These are phyloP conservation scores for Sporothrix sp. DNA, from an alignment of 2,329 filamentous ascomycete species.

Conservation along the genomic window DNA sequence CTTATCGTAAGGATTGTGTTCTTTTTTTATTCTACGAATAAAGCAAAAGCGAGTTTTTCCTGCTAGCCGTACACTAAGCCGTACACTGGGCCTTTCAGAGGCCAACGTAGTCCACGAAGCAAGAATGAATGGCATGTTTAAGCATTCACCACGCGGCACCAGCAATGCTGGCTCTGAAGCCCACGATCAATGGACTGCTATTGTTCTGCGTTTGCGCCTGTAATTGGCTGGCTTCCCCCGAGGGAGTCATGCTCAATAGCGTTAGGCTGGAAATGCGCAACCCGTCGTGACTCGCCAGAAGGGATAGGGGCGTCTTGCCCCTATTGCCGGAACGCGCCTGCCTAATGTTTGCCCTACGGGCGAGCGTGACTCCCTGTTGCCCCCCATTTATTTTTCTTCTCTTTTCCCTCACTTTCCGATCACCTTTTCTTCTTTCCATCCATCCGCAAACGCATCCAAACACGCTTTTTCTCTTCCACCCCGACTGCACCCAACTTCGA, in stretches of 20 bases:
- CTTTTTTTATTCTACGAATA: background rate
- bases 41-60: background rate
- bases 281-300: too few relatives aligned
- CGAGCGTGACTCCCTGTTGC: too few relatives aligned
- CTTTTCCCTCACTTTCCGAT: conserved; percentile 9
- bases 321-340: background rate
- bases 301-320: background rate
- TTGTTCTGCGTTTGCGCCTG: background rate
- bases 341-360: too few relatives aligned
- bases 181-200: too few relatives aligned
- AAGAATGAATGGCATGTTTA: too few relatives aligned
- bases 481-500: conserved; percentile 28
- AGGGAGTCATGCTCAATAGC: background rate
- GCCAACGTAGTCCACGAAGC: too few relatives aligned
- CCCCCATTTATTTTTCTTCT: conserved; percentile 1
- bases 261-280: too few relatives aligned
- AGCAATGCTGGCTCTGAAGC: too few relatives aligned
- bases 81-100: too few relatives aligned
- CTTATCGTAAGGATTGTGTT: background rate
- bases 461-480: conserved; percentile 18
- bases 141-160: too few relatives aligned
- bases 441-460: conserved; percentile 17
- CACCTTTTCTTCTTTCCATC: conserved; percentile 11
- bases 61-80: too few relatives aligned
- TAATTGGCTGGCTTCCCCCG: background rate